These are phyloP conservation scores for Lachnellula willkommii DNA, from an alignment of 2,329 filamentous ascomycete genomes.

Conservation along the genomic window DNA sequence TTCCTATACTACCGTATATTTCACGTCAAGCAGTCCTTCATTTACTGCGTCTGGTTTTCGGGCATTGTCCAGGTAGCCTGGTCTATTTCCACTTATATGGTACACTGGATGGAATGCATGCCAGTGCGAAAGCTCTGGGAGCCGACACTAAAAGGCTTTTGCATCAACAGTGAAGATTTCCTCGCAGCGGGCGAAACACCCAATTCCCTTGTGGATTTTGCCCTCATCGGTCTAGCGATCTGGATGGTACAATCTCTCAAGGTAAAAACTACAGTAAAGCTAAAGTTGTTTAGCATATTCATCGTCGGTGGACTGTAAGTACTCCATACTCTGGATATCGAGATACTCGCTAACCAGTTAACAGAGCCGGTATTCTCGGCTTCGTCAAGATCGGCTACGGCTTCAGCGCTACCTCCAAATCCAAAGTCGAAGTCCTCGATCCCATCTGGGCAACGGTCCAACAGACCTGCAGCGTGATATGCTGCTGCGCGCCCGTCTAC, in stretches of 20 bases:
- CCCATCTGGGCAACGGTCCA: not conserved
- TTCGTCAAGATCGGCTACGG: not conserved
- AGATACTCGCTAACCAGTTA: not conserved
- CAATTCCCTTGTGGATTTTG: not conserved
- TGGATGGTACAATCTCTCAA: not conserved
- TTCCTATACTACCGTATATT: not conserved
- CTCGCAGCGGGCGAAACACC: not conserved
- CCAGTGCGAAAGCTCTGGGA: not conserved
- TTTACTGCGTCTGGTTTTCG: not conserved
- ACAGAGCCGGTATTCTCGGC: not conserved
- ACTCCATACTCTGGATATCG: not conserved
- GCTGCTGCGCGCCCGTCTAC: not conserved
- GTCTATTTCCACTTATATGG: not conserved
- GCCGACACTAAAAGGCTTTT: not conserved
- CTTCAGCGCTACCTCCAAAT: not conserved
- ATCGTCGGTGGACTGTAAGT: not conserved
- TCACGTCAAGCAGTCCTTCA: not conserved
- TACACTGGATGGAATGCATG: not conserved
- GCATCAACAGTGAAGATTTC: not conserved
- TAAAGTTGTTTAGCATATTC: not conserved
- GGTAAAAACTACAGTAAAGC: not conserved
- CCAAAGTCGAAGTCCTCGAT: not conserved
- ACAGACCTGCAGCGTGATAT: not conserved
- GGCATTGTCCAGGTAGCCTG: not conserved
- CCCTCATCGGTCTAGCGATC: not conserved